Conservation (phyloP, 1,139 yeast species). For the Kluyveromyces marxianus region DNA sequence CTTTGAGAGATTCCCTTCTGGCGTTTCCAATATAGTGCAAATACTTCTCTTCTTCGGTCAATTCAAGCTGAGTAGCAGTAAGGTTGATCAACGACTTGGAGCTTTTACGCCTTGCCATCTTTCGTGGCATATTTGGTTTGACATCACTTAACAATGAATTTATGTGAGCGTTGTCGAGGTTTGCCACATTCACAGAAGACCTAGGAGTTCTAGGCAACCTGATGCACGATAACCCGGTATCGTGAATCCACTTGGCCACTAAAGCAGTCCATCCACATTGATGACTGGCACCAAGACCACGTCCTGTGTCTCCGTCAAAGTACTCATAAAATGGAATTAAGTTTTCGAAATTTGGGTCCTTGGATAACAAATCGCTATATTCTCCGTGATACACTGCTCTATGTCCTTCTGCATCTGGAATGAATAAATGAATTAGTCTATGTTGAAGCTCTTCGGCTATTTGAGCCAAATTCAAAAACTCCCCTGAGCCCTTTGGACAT, state of each 20-base stretch:
- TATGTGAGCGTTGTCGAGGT: constrained; percentile 2
- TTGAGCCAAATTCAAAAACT: constrained; percentile 73
- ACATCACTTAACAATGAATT: constrained; percentile 6
- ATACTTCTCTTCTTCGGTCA: constrained; percentile 51
- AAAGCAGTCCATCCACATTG: constrained; percentile 98
- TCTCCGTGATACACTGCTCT: constrained; percentile 76
- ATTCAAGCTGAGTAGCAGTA: constrained; percentile 59
- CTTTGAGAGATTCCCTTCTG: constrained; percentile 20
- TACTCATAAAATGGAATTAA: constrained; percentile 79
- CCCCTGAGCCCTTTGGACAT: constrained; percentile 86
- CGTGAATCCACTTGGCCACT: constrained; percentile 90
- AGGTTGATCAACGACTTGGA: constrained; percentile 62
- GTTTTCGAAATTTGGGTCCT: constrained; percentile 70
- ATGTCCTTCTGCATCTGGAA: constrained; percentile 60
- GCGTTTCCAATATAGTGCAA: constrained; percentile 23
- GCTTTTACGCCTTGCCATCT: constrained; percentile 56
- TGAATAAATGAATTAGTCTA: constrained; percentile 71
- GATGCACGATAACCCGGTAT: constrained; percentile 68
- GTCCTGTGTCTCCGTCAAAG: constrained; percentile 92
- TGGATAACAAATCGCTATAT: constrained; percentile 46
- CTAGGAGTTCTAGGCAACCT: constrained; percentile 43
- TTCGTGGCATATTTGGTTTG: constrained; percentile 19
- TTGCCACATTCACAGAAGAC: constrained; percentile 19
- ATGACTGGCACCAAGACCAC: constrained; percentile 92
- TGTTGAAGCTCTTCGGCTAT: constrained; percentile 91